Conservation (phyloP, 306 rosid genomes). For the Fragaria iinumae region DNA sequence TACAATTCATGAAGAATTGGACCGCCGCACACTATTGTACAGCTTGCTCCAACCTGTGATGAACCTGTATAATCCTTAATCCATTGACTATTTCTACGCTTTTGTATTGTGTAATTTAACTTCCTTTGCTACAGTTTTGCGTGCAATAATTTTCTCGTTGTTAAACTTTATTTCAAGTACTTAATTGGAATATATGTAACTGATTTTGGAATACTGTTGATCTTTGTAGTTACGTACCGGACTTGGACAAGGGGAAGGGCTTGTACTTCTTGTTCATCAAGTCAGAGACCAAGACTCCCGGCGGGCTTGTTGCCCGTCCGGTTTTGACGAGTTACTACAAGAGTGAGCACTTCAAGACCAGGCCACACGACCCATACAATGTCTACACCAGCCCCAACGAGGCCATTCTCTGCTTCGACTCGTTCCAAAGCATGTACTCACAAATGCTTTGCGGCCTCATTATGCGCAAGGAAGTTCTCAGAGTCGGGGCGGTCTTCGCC, state of each 20-base stretch:
- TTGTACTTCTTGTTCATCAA: constrained; percentile 76
- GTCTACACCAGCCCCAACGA: constrained; percentile 83
- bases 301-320: constrained; percentile 85
- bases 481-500: constrained; percentile 87
- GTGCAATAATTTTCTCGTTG: not conserved
- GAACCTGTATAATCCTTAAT: constrained; percentile 48
- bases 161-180: not conserved
- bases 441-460: constrained; percentile 92
- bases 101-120: not conserved
- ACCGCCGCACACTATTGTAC: constrained; percentile 74
- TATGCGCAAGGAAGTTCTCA: constrained; percentile 72
- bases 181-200: not conserved
- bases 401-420: constrained; percentile 69
- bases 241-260: constrained; percentile 85
- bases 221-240: constrained; percentile 54
- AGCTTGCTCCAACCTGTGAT: constrained; percentile 89
- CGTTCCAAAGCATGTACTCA: constrained; percentile 86
- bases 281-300: constrained; percentile 70
- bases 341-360: constrained; percentile 72
- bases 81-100: not conserved
- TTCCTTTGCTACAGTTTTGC: not conserved
- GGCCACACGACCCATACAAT: constrained; percentile 77
- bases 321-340: constrained; percentile 91
- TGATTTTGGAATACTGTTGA: not conserved
- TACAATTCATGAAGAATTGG: constrained; percentile 66